A percentile compares a stretch with the other conserved stretches of the same genome.
These are phyloP conservation scores for Acorus gramineus DNA, from an alignment of 106 monocot species.

Conservation along the genomic window DNA sequence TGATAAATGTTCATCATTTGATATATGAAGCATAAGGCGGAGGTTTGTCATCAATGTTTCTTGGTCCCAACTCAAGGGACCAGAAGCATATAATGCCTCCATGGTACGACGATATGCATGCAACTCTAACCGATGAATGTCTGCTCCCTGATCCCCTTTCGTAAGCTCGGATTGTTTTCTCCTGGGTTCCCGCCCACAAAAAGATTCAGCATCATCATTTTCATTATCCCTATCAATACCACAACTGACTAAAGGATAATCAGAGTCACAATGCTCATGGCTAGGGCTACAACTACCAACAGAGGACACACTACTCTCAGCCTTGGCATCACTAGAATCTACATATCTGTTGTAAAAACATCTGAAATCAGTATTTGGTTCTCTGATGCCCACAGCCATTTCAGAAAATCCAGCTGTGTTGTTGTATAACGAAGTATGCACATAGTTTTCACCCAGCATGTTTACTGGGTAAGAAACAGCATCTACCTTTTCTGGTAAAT, in stretches of 20 bases:
- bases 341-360: too few species aligned
- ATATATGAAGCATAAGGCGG: conserved; percentile 57
- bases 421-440: too few species aligned
- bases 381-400: too few species aligned
- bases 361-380: too few species aligned
- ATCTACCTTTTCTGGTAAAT: too few species aligned
- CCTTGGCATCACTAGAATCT: too few species aligned
- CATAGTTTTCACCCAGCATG: too few species aligned
- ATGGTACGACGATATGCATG: conserved; percentile 48
- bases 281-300: too few species aligned
- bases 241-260: conserved; percentile 5
- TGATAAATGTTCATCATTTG: conserved; percentile 57
- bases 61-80: conserved; percentile 80
- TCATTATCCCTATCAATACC: conserved; percentile 16
- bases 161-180: conserved; percentile 14
- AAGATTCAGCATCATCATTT: conserved; percentile 22
- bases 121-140: conserved; percentile 49
- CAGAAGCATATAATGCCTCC: conserved; percentile 63
- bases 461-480: too few species aligned
- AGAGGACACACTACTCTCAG: too few species aligned
- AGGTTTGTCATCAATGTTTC: conserved; percentile 68
- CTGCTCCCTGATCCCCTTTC: conserved; percentile 11
- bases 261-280: too few species aligned
- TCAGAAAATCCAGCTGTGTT: too few species aligned
- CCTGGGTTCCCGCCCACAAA: conserved; percentile 11